Percentiles rank a stretch among this genome's conserved stretches.
These are phyloP conservation scores for Peniophora sp. DNA, from an alignment of 1,284 basidiomycete genomes.

Conservation along the genomic window DNA sequence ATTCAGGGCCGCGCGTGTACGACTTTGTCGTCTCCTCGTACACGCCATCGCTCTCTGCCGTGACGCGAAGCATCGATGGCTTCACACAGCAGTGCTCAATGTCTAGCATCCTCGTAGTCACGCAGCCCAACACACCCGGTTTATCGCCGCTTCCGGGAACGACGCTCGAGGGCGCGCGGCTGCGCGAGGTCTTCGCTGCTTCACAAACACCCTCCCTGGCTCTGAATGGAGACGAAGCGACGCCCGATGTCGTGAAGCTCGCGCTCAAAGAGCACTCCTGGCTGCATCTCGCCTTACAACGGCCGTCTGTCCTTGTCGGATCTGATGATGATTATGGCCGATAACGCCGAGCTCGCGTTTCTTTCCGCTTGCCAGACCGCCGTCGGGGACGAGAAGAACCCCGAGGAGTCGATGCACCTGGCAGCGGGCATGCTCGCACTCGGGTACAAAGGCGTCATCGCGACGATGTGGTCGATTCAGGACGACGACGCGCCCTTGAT, in stretches of 20 bases:
- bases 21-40: neutral
- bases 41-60: neutral
- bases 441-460: slow-evolving; percentile 15
- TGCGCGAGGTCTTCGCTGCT: neutral
- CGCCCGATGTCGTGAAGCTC: neutral
- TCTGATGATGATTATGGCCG: neutral
- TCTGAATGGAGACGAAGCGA: neutral
- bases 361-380: slow-evolving; percentile 20
- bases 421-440: slow-evolving; percentile 17
- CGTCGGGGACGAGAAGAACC: slow-evolving; percentile 11
- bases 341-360: slow-evolving; percentile 9
- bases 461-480: slow-evolving; percentile 18
- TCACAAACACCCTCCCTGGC: neutral
- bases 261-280: neutral
- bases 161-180: neutral
- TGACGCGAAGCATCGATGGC: neutral
- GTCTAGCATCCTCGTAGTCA: neutral
- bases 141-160: neutral
- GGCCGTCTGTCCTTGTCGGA: neutral
- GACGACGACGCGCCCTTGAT: slow-evolving; percentile 9
- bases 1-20: neutral
- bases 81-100: neutral
- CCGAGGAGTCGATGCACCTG: slow-evolving; percentile 18
- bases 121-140: neutral
- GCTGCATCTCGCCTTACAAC: slow-evolving; percentile 2